Percentiles rank a stretch among this genome's conserved stretches.
Evolutionary conservation across 2,329 filamentous ascomycete genomes (phyloP).

Genomic region (Beauveria australis): DNA sequence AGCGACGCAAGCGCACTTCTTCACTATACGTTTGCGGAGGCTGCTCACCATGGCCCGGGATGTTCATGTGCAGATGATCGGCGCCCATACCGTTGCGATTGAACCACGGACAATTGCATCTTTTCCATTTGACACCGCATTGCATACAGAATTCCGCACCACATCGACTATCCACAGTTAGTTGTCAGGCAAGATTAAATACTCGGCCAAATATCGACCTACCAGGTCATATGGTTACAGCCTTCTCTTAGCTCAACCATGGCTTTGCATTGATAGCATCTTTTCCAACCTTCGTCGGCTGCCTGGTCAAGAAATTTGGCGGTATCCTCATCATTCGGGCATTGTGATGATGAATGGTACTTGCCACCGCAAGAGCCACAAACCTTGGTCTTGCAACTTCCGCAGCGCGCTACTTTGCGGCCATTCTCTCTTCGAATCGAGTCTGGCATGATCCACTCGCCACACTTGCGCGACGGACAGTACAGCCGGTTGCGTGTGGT

Average conservation of each 20-base stretch:
- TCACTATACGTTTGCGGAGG: constrained; percentile 35
- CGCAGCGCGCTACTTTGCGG: constrained; percentile 61
- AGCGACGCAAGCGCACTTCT: constrained; percentile 35
- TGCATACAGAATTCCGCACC: constrained; percentile 82
- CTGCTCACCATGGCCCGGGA: constrained; percentile 29
- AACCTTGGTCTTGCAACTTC: constrained; percentile 63
- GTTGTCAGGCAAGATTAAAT: background rate
- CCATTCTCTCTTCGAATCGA: constrained; percentile 52
- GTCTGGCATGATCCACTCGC: constrained; percentile 69
- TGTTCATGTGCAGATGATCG: constrained; percentile 45
- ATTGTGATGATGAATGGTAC: constrained; percentile 63
- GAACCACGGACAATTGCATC: constrained; percentile 75
- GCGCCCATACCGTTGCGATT: constrained; percentile 49
- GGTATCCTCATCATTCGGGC: constrained; percentile 63
- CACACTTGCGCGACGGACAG: constrained; percentile 65
- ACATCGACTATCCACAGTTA: constrained; percentile 50
- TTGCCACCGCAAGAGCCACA: constrained; percentile 66
- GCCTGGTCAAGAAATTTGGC: constrained; percentile 55
- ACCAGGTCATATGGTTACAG: constrained; percentile 86
- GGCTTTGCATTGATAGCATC: constrained; percentile 64
- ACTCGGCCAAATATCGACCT: constrained; percentile 24
- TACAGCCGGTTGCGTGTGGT: constrained; percentile 68
- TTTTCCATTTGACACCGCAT: constrained; percentile 75
- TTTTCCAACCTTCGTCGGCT: constrained; percentile 62
- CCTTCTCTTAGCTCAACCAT: constrained; percentile 75